Evolutionary conservation across 176 grass and related monocot genomes (phyloP).

Genomic region (Echinochloa phyllopogon): DNA sequence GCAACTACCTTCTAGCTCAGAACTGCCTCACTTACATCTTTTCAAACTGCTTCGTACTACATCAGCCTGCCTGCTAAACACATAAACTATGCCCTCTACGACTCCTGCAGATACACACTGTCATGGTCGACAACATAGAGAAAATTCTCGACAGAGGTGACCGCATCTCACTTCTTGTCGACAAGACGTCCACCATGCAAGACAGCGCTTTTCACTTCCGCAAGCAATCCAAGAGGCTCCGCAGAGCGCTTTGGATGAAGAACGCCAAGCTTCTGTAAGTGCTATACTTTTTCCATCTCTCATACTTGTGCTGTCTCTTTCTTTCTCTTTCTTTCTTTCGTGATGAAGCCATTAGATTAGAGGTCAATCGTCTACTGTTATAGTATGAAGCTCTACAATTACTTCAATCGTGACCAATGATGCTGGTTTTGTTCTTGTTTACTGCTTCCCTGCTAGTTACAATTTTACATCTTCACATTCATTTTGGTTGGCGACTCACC

Average conservation of each 20-base stretch:
- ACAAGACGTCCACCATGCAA: constrained; percentile 97
- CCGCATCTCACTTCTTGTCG: constrained; percentile 87
- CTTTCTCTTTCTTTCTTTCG: background rate
- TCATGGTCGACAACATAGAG: constrained; percentile 98
- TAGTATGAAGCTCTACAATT: background rate
- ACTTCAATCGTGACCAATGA: background rate
- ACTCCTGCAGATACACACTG: constrained; percentile 82
- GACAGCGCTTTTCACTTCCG: constrained; percentile 86
- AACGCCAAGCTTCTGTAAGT: constrained; percentile 94
- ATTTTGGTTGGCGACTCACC: background rate
- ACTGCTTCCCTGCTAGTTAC: background rate
- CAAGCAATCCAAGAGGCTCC: constrained; percentile 88
- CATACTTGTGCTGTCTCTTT: background rate
- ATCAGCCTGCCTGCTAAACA: no score
- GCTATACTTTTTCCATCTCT: background rate
- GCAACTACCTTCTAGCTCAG: constrained; percentile 34
- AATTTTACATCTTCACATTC: background rate
- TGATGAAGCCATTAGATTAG: background rate
- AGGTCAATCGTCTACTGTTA: background rate
- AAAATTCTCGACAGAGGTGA: constrained; percentile 97
- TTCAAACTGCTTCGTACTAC: background rate
- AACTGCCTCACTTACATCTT: background rate
- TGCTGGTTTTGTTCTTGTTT: background rate
- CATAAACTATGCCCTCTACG: background rate
- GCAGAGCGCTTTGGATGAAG: constrained; percentile 90